These are phyloP conservation scores for Nannochloropsis salina DNA, from an alignment of 108 stramenopile genomes.

Conservation along the genomic window DNA sequence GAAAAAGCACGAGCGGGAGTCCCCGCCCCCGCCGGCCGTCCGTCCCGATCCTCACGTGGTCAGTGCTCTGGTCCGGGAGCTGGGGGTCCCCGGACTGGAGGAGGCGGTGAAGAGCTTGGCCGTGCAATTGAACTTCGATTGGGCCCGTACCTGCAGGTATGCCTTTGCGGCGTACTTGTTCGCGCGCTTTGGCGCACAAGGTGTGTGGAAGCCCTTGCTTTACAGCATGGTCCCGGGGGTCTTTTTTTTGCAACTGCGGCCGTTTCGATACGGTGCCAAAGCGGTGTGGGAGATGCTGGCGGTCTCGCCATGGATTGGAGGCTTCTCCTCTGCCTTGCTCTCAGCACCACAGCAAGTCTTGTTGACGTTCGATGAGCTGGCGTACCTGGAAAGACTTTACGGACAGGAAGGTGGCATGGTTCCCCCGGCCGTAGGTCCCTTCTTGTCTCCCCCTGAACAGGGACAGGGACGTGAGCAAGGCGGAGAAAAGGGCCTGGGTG, in stretches of 20 bases:
- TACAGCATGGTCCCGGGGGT: neutral
- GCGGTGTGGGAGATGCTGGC: conserved; percentile 16
- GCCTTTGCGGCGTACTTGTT: conserved; percentile 5
- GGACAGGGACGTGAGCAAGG: neutral
- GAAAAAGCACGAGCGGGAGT: neutral
- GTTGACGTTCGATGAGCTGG: conserved; percentile 13
- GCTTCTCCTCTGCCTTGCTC: conserved; percentile 2
- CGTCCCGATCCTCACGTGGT: neutral
- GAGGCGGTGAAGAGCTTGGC: neutral
- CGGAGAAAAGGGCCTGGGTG: neutral
- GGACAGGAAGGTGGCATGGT: neutral
- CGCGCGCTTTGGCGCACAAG: neutral
- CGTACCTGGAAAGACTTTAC: conserved; percentile 6
- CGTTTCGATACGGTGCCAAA: neutral
- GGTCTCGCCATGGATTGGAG: neutral
- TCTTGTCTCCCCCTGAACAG: neutral
- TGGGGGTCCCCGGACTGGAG: neutral
- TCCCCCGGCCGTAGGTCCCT: neutral
- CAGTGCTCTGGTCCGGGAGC: conserved; percentile 1
- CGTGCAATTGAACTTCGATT: neutral
- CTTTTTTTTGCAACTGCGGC: neutral
- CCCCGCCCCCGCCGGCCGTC: neutral
- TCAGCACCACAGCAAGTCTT: conserved; percentile 1
- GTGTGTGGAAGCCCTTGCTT: neutral
- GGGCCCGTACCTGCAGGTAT: neutral